These are phyloP conservation scores for Rhodotorula mucilaginosa DNA, from an alignment of 1,284 basidiomycete species.

Conservation along the genomic window DNA sequence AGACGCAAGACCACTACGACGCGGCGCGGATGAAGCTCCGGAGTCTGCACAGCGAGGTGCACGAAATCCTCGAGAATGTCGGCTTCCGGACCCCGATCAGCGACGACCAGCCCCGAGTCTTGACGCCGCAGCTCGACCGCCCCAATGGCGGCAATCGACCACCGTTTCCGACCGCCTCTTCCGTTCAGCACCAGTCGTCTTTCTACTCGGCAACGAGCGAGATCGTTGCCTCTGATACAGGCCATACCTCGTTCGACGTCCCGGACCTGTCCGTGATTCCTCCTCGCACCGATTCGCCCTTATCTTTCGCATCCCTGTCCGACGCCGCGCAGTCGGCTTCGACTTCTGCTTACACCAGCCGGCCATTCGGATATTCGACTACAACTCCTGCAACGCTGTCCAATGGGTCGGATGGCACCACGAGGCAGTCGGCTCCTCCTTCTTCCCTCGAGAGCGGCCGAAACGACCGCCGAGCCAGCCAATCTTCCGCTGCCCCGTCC, in stretches of 20 bases:
- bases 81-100: background rate
- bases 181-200: background rate
- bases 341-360: background rate
- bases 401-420: no score
- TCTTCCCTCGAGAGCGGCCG: no score
- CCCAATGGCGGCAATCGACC: background rate
- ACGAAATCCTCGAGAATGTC: slow-evolving; percentile 3
- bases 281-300: slow-evolving; percentile 14
- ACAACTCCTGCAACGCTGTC: background rate
- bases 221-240: background rate
- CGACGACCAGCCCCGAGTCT: background rate
- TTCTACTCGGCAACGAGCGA: slow-evolving; percentile 23
- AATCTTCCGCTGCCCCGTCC: no score
- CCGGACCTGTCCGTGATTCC: background rate
- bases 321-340: background rate
- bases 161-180: background rate
- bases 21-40: slow-evolving; percentile 3
- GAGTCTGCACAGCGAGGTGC: background rate
- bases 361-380: background rate
- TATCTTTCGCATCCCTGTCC: slow-evolving; percentile 9
- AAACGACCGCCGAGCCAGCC: no score
- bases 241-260: background rate
- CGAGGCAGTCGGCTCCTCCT: no score
- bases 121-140: background rate
- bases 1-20: slow-evolving; percentile 18